Base-by-base conservation (phyloP, 163 green algal genomes). In the Scenedesmus sp. region DNA sequence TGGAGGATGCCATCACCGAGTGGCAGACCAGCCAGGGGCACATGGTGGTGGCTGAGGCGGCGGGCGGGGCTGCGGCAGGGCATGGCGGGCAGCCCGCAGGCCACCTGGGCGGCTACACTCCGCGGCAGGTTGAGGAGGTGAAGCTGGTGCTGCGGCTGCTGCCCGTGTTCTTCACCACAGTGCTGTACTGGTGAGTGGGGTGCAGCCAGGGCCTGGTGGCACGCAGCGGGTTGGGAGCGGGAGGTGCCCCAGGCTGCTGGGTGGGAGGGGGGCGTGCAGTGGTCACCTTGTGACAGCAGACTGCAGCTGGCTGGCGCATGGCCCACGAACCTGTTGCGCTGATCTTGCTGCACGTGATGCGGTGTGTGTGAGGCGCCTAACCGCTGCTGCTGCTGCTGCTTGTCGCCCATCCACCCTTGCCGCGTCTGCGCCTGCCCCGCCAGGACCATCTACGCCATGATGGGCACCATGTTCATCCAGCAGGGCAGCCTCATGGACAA, bases 391-490 rank as follows among this genome's bases (percentile, higher is more conserved):
- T 33, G 61, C 12, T 82, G 73, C 18, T 42, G n/a, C 68, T 37
- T 3, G 24, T 79, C 68, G 12, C 70, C 1, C n/a, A 22, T 12
- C 1, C 22, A 3, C 6, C 70, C 35, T 81, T 26, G 7, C 37
- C 35, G 43, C 37, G 9, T 46, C 35, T n/a, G 4, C 40, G 6
- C 76, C n/a, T 87, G 81, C 22, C 72, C 22, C 44, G 18, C 0
- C 93, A 95, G 93, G 96, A 98, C 96, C 43, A 96, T 99, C 88
- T 99, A 98, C 93, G 96, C 93, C n/a, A 96, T 98, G 96, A 98
- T 99, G 97, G 94, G 95, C 79, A 97, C 94, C 61, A 96, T 99
- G 81, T 99, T 99, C 88, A 97, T 99, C 91, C 93, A 96, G 79
- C 97, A 99, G 89, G 97, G 97, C 91, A 94, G 92, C 22, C 90